Percentiles rank a stretch among this genome's conserved stretches.
Conservation (phyloP, 1,139 yeast species). For the Blastobotrys serpentis region DNA sequence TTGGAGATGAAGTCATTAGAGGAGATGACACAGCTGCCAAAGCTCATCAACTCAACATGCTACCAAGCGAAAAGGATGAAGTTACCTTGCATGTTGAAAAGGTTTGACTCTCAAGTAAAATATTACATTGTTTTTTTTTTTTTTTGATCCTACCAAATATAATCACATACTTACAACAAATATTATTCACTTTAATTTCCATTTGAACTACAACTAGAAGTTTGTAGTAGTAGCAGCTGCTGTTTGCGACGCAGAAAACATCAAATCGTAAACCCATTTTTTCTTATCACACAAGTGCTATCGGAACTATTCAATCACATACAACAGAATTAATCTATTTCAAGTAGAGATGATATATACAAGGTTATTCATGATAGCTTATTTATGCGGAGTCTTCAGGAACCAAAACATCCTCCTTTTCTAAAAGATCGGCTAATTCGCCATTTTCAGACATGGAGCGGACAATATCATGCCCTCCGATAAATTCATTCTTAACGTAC, state of each 20-base stretch:
- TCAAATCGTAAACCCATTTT: too few species aligned
- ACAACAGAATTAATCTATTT: constrained; percentile 1
- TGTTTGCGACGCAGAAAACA: too few species aligned
- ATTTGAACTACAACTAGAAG: too few species aligned
- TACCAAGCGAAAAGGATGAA: constrained; percentile 6
- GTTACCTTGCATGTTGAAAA: constrained; percentile 1
- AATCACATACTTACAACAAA: background rate
- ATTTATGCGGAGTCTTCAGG: constrained; percentile 54
- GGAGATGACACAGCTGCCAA: constrained; percentile 5
- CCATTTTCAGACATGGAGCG: constrained; percentile 90
- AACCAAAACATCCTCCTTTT: constrained; percentile 72
- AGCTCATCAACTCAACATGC: constrained; percentile 5
- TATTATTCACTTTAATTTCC: background rate
- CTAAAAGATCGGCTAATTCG: constrained; percentile 83
- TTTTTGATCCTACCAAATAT: background rate
- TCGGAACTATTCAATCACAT: too few species aligned
- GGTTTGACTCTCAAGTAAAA: background rate
- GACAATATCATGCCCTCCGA: constrained; percentile 96
- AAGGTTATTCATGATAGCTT: constrained; percentile 26
- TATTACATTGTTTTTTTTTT: background rate
- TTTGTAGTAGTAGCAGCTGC: too few species aligned
- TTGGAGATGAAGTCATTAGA: constrained; percentile 29
- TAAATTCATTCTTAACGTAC: constrained; percentile 66
- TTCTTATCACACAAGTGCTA: too few species aligned
- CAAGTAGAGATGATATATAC: constrained; percentile 4